Evolutionary conservation across 176 grass and related monocot species (phyloP).

Genomic region (Musa itinerans): DNA sequence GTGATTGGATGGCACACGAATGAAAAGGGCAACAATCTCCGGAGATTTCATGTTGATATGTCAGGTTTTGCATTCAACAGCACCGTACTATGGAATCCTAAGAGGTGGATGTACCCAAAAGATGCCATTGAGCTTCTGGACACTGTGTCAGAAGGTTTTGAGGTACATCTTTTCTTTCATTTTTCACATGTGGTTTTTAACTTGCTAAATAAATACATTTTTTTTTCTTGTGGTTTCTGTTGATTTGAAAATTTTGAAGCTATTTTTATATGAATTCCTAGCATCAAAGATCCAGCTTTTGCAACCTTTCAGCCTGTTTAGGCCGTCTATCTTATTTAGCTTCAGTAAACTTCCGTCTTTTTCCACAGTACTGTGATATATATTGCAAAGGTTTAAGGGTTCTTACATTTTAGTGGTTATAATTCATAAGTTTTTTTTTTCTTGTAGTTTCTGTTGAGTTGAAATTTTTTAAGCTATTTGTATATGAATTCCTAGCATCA

Average conservation of each 20-base stretch:
- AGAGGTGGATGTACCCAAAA: slow-evolving; percentile 39
- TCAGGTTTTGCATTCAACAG: slow-evolving; percentile 72
- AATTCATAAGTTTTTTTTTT: too few relatives aligned
- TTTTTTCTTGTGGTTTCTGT: neutral
- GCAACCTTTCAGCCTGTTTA: neutral
- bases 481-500: too few relatives aligned
- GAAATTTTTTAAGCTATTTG: too few relatives aligned
- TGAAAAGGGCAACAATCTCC: slow-evolving; percentile 26
- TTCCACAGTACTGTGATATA: too few relatives aligned
- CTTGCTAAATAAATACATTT: neutral
- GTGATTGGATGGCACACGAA: slow-evolving; percentile 60
- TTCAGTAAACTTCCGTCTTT: too few relatives aligned
- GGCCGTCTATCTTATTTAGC: too few relatives aligned
- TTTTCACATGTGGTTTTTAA: neutral
- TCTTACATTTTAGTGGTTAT: too few relatives aligned
- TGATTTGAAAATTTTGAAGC: neutral
- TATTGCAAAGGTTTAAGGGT: too few relatives aligned
- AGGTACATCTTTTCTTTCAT: slow-evolving; percentile 25
- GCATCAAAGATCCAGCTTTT: neutral
- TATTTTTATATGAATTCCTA: neutral
- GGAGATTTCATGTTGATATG: slow-evolving; percentile 45
- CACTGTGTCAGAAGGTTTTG: slow-evolving; percentile 41
- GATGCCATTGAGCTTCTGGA: slow-evolving; percentile 43
- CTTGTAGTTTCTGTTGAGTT: too few relatives aligned
- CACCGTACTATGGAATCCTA: slow-evolving; percentile 50